Percentiles rank a stretch among this genome's conserved stretches.
Evolutionary conservation across 192 early-diverging fungal species (phyloP).

Genomic region (Pilaira anomala): DNA sequence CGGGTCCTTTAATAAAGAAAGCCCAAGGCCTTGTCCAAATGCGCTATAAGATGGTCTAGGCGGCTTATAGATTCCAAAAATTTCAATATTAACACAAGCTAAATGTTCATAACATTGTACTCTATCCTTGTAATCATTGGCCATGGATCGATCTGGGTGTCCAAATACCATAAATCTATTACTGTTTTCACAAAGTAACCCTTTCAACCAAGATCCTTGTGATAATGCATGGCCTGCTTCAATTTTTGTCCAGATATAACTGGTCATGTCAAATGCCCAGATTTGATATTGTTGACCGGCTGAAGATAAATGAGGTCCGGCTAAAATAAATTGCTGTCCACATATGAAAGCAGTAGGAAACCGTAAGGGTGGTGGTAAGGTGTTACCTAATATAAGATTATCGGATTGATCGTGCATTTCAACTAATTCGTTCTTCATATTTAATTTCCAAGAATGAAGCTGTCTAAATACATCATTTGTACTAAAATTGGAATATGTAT

Average conservation of each 20-base stretch:
- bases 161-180: slow-evolving; percentile 72
- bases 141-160: slow-evolving; percentile 60
- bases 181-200: slow-evolving; percentile 54
- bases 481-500: slow-evolving; percentile 75
- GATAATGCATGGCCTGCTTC: slow-evolving; percentile 64
- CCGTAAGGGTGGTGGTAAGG: slow-evolving; percentile 66
- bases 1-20: slow-evolving; percentile 47
- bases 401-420: slow-evolving; percentile 62
- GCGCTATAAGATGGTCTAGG: slow-evolving; percentile 49
- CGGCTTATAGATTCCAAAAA: slow-evolving; percentile 61
- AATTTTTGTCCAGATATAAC: slow-evolving; percentile 61
- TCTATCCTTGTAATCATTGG: slow-evolving; percentile 73
- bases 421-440: slow-evolving; percentile 43
- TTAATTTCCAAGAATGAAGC: slow-evolving; percentile 64
- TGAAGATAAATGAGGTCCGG: slow-evolving; percentile 66
- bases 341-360: slow-evolving; percentile 70
- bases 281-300: slow-evolving; percentile 64
- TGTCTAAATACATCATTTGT: slow-evolving; percentile 46
- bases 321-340: slow-evolving; percentile 62
- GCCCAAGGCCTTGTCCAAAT: slow-evolving; percentile 55
- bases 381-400: slow-evolving; percentile 46
- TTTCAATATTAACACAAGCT: slow-evolving; percentile 63
- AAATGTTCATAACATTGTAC: slow-evolving; percentile 73
- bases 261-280: slow-evolving; percentile 63
- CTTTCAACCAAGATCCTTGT: slow-evolving; percentile 73